phyloP scores from a whole-genome alignment of 805 yeast species.

The Metschnikowia santaceciliae region DNA sequence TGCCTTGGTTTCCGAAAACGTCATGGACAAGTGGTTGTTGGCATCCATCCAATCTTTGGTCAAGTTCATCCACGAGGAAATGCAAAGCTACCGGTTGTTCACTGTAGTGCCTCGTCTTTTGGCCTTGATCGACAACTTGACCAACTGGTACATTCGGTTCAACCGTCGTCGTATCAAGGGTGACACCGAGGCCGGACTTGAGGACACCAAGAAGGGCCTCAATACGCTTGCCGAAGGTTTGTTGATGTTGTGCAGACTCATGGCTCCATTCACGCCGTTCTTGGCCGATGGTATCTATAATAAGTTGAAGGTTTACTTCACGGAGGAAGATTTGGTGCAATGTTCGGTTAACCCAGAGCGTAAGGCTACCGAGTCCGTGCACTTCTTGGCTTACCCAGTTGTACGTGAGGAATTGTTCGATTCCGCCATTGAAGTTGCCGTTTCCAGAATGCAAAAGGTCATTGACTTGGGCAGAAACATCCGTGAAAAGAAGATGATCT shows the following conservation, averaged over 20 bases:
- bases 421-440: constrained; percentile 79
- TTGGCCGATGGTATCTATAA: constrained; percentile 86
- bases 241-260: constrained; percentile 83
- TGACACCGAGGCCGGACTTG: constrained; percentile 64
- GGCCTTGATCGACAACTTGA: constrained; percentile 84
- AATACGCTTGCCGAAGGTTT: constrained; percentile 89
- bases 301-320: constrained; percentile 60
- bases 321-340: constrained; percentile 51
- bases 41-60: constrained; percentile 95
- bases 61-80: constrained; percentile 81
- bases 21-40: constrained; percentile 96
- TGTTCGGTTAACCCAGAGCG: constrained; percentile 38
- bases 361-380: constrained; percentile 78
- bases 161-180: constrained; percentile 98
- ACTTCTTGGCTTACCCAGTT: constrained; percentile 86
- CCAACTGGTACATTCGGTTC: constrained; percentile 98
- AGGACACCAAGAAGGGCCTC: constrained; percentile 81
- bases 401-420: constrained; percentile 80
- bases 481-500: constrained; percentile 92
- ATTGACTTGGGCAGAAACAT: constrained; percentile 94
- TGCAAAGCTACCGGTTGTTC: constrained; percentile 84
- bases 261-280: constrained; percentile 99
- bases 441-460: constrained; percentile 93
- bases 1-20: constrained; percentile 63
- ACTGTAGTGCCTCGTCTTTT: constrained; percentile 94